Evolutionary conservation across 169 alveolate genomes (phyloP).

Genomic region (Cryptosporidium tyzzeri): DNA sequence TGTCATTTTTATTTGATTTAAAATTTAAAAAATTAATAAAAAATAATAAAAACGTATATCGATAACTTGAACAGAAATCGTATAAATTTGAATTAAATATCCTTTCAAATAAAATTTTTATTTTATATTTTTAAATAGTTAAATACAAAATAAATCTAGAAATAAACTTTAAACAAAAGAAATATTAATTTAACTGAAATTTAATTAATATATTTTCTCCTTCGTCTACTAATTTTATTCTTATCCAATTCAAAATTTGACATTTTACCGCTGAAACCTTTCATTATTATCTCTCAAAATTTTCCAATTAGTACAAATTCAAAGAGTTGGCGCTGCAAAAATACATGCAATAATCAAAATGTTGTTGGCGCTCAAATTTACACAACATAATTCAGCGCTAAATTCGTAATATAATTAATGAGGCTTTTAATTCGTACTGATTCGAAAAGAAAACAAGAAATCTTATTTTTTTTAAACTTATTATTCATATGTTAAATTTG

Average conservation of each 20-base stretch:
- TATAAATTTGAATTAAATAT: too few relatives aligned
- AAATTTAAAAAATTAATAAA: not conserved
- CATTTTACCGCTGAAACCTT: conserved; percentile 5
- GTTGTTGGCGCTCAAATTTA: not conserved
- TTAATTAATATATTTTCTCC: not conserved
- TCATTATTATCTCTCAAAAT: not conserved
- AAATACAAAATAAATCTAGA: not conserved
- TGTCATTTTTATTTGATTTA: not conserved
- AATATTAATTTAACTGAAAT: not conserved
- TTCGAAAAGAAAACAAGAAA: not conserved
- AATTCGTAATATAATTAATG: not conserved
- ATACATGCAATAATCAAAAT: conserved; percentile 2
- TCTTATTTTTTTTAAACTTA: too few relatives aligned
- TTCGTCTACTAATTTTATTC: not conserved
- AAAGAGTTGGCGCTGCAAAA: not conserved
- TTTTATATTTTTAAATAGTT: too few relatives aligned
- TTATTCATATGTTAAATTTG: not conserved
- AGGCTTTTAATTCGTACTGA: too few relatives aligned
- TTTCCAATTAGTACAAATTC: not conserved
- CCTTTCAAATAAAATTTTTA: too few relatives aligned
- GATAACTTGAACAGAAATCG: not conserved
- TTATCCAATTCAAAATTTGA: not conserved
- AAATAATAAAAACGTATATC: not conserved
- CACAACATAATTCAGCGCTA: not conserved
- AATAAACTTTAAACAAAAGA: too few relatives aligned